Conservation (phyloP, 1,139 yeast species). For the Candida labiduridarum region DNA sequence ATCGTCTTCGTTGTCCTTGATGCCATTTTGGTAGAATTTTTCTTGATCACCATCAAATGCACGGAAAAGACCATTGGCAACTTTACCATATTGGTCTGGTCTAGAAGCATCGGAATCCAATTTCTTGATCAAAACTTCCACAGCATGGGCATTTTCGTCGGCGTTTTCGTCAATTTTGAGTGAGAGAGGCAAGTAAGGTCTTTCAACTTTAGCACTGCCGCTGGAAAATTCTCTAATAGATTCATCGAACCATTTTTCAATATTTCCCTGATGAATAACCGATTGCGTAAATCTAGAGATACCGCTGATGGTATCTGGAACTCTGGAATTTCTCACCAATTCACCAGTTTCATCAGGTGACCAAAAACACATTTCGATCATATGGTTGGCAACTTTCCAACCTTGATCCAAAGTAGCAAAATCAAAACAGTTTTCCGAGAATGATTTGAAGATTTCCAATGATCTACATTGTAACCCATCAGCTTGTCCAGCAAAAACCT, state of each 20-base stretch:
- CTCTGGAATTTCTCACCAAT: conserved; percentile 23
- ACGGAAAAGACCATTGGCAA: conserved; percentile 29
- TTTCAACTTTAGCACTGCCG: conserved; percentile 23
- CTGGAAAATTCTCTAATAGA: conserved; percentile 26
- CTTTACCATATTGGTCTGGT: conserved; percentile 27
- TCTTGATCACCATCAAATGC: conserved; percentile 31
- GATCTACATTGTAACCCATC: conserved; percentile 32
- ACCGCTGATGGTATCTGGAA: conserved; percentile 30
- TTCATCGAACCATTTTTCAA: conserved; percentile 28
- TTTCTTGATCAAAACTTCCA: conserved; percentile 21
- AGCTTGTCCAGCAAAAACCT: conserved; percentile 34
- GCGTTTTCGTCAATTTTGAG: conserved; percentile 24
- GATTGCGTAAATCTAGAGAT: conserved; percentile 31
- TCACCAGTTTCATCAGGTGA: conserved; percentile 20
- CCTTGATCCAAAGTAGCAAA: conserved; percentile 25
- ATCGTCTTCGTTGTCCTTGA: conserved; percentile 13
- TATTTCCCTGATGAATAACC: conserved; percentile 33
- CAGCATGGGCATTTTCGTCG: conserved; percentile 27
- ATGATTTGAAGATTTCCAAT: conserved; percentile 28
- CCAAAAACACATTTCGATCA: conserved; percentile 28
- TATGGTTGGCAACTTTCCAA: conserved; percentile 27
- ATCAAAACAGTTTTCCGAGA: conserved; percentile 22
- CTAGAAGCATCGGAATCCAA: conserved; percentile 14
- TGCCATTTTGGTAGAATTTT: conserved; percentile 11
- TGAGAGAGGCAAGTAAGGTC: conserved; percentile 26